Evolutionary conservation across 257 asterid species (phyloP).

Genomic region (Petrea volubilis): DNA sequence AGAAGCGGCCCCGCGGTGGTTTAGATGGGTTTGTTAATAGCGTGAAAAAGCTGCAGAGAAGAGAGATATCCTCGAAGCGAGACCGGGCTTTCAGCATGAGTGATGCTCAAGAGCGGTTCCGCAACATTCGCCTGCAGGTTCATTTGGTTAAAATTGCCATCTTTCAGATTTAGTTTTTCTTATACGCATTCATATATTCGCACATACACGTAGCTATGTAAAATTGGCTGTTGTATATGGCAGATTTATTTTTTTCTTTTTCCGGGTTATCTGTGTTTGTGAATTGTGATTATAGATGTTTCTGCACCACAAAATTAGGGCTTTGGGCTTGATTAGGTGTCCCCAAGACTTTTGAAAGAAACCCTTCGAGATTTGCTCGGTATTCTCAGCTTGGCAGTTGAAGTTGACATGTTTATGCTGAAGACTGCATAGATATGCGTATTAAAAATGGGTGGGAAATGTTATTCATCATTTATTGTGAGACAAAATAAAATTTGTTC

Average conservation of each 20-base stretch:
- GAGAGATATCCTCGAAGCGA: constrained; percentile 80
- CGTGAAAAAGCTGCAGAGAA: constrained; percentile 74
- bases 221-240: no score
- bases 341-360: not conserved
- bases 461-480: not conserved
- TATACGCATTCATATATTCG: not conserved
- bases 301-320: constrained; percentile 8
- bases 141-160: not conserved
- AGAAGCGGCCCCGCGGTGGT: constrained; percentile 69
- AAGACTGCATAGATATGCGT: not conserved
- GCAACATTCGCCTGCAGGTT: constrained; percentile 84
- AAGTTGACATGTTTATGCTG: not conserved
- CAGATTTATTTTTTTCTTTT: not conserved
- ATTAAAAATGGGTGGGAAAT: not conserved
- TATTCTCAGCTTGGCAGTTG: not conserved
- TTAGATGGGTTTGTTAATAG: constrained; percentile 73
- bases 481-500: not conserved
- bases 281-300: constrained; percentile 10
- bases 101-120: constrained; percentile 84
- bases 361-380: not conserved
- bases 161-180: not conserved
- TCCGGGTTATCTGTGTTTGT: not conserved
- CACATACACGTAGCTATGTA: not conserved
- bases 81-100: constrained; percentile 75
- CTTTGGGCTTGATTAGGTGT: constrained; percentile 9